phyloP scores from a whole-genome alignment of 495 filamentous ascomycete genomes.

The Aspergillus ostianus region DNA sequence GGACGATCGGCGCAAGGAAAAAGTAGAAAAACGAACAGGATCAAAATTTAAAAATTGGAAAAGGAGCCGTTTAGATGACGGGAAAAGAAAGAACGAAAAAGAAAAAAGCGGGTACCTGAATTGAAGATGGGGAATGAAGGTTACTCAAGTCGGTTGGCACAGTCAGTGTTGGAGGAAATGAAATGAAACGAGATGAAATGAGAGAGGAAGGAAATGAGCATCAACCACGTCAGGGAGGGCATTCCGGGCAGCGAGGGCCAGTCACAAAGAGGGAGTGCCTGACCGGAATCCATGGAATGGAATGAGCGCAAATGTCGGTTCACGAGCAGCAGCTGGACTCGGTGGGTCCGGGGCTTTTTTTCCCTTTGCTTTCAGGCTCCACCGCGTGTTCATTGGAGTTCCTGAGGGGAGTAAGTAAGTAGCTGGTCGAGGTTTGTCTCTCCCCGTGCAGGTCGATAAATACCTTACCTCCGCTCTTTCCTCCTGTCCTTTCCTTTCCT shows the following conservation, averaged over 20 bases:
- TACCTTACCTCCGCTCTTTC: slow-evolving; percentile 17
- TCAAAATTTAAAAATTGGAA: neutral
- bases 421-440: no score
- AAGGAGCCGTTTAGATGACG: neutral
- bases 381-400: slow-evolving; percentile 6
- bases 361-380: neutral
- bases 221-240: no score
- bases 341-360: neutral
- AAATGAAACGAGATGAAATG: no score
- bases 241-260: no score
- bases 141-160: no score
- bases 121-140: neutral
- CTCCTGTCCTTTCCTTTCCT: slow-evolving; percentile 12
- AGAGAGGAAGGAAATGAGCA: no score
- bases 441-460: slow-evolving; percentile 10
- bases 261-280: neutral
- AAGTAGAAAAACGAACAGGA: neutral
- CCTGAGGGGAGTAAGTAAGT: neutral
- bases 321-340: neutral
- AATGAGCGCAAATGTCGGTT: neutral
- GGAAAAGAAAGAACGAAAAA: neutral
- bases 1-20: neutral
- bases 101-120: neutral
- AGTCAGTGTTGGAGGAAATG: neutral
- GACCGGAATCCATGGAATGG: neutral